phyloP scores from a whole-genome alignment of 2,329 filamentous ascomycete species.

The Monosporascus sp. region DNA sequence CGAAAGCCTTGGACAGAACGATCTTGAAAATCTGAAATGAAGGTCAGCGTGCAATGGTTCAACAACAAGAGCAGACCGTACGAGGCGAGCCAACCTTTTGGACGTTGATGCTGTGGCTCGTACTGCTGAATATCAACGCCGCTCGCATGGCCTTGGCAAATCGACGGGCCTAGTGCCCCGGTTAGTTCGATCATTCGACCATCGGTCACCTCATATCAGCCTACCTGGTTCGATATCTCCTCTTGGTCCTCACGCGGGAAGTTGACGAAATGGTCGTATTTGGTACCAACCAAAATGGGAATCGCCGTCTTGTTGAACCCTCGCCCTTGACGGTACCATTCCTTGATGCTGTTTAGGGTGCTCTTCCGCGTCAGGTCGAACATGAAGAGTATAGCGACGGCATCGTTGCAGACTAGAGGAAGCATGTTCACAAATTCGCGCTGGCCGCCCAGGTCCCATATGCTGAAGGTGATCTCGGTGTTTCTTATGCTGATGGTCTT shows the following conservation, averaged over 20 bases:
- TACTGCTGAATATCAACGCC: constrained; percentile 96
- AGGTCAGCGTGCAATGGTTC: constrained; percentile 3
- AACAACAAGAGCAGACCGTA: neutral
- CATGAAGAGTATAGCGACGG: constrained; percentile 98
- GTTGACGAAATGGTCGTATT: constrained; percentile 99
- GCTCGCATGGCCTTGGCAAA: constrained; percentile 99
- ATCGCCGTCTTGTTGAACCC: constrained; percentile 99
- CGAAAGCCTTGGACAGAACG: constrained; percentile 95
- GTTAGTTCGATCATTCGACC: constrained; percentile 11
- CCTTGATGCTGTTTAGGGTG: constrained; percentile 98
- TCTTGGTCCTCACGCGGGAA: constrained; percentile 96
- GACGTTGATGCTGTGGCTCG: constrained; percentile 98
- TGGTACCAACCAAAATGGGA: constrained; percentile 92
- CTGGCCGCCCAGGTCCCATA: constrained; percentile 97
- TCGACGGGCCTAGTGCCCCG: constrained; percentile 67
- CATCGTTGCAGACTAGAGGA: constrained; percentile 97
- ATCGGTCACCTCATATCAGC: neutral
- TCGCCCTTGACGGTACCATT: constrained; percentile 96
- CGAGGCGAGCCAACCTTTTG: constrained; percentile 66
- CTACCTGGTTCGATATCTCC: constrained; percentile 92
- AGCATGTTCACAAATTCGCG: constrained; percentile 99
- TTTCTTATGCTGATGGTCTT: constrained; percentile 99
- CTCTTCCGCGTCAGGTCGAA: constrained; percentile 98
- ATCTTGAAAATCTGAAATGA: constrained; percentile 90
- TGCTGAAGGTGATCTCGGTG: constrained; percentile 98